Evolutionary conservation across 1,284 basidiomycete genomes (phyloP), one percentile per base, ranked within the genome.

Genomic region (Cutaneotrichosporon curvatum): DNA sequence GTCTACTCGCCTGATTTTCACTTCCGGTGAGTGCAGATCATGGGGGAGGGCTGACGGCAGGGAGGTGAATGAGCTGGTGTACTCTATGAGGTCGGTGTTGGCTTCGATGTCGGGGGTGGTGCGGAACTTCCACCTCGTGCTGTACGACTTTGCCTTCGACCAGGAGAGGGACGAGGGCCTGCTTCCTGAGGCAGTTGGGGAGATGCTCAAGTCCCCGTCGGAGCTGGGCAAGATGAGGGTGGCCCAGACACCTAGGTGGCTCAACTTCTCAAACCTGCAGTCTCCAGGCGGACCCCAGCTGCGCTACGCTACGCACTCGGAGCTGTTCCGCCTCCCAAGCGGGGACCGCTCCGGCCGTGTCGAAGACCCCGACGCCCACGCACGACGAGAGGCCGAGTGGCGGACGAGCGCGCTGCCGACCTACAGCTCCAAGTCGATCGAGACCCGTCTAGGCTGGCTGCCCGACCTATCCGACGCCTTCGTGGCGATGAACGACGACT

Each of bases 381-480:
- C 58, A 5, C 60, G 60, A 35, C 59, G 42, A 32, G 63, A 67
- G 33, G 16, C 34, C 11, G 53, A 59, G 32, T 71, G 63, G 64
- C 43, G 59, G 9, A 51, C 53, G 22, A 59, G 56, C 16, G 66
- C 67, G 4, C 42, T 69, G 14, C 69, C 68, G 4, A 62, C 55
- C n/a, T 71, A 63, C 57, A 70, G 69, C 40, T 71, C 68, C 9
- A 69, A 66, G 64, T 56, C 67, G 1, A 70, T 71, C 40, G 69
- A 71, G 42, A 60, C 57, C 33, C 48, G 67, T 8, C 47, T 70
- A 4, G 65, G 64, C 0, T 70, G 67, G 60, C 43, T 70, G 10
- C 66, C 63, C 10, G 69, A 63, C 4, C 45, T 71, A n/a, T 52
- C 58, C 19, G 65, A 67, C 20, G 62, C 65, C 2, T 56, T 58